Evolutionary conservation across 805 yeast genomes (phyloP), one percentile per base, ranked within the genome.

Genomic region (Trichomonascus vanleenenianus): DNA sequence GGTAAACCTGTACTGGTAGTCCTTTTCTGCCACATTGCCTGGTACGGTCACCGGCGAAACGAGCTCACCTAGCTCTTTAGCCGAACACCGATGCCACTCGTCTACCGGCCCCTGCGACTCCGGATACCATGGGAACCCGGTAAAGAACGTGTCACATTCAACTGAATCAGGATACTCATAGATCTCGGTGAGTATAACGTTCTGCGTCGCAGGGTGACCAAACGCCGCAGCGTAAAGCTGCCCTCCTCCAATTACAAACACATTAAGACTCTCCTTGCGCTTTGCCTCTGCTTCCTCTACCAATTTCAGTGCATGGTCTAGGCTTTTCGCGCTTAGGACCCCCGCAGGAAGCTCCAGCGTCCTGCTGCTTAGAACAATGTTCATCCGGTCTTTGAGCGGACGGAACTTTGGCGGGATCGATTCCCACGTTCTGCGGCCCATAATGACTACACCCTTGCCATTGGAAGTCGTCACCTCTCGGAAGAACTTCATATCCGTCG

Each of bases 371-470:
- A 93, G 65, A 0, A 93, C 78, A 11, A 88, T 78, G 61, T 93
- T 93, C 22, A 78, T 46, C 47, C 98, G 73, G 41, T 71, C 77
- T 2, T 82, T 81, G 39, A 93, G 70, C 0, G 98, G 98, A 50
- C 95, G 71, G 65, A 87, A 93, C 59, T 74, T 80, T 1, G 64
- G 50, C 0, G 98, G 97, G 30, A 93, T 89, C 6, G 95, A 85
- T 30, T 88, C 93, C 95, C 97, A 93, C 1, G 97, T 91, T 59
- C 81, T 84, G 48, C 97, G 74, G 11, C 98, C 98, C 98, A 93
- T 93, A 2, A 93, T 73, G 11, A 93, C 97, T 20, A 59, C 50
- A 10, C 48, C 47, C n/a, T 65, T 60, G 19, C 57, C 60, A 5
- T 39, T 39, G 18, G 66, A 63, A 2, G 79, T 64, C 0, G 98